Base-by-base conservation (phyloP, 805 yeast species). In the Teunomyces kruisii region DNA sequence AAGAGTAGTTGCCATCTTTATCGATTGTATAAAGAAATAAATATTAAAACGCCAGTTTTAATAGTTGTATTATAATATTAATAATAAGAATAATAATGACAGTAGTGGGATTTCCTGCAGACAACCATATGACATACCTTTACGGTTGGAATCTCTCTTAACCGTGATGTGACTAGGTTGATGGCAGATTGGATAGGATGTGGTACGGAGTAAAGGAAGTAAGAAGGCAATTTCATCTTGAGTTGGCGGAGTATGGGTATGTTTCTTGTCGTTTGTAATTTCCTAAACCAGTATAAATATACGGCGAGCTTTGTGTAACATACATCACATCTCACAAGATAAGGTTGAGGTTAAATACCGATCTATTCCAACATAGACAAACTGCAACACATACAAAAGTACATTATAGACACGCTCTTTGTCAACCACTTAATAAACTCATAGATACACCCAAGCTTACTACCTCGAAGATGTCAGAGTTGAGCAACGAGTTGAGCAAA, bases 1-100 rank as follows among this genome's bases (percentile, higher is more conserved):
- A 86, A 66, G 91, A 85, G 64, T 83, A 65, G 62, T 35, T 35
- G 16, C 27, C 38, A 35, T 35, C 38, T 35, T 35, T 35, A 35
- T 19, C 38, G 38, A 35, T n/a, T 35, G 38, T 35, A 35, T 35
- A 35, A 35, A 35, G 38, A 35, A n/a, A 22, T 35, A 35, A 6
- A 35, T 35, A 35, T 35, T 35, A 35, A 35, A 35, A 35, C 38
- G 5, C 17, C 8, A 17, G 38, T 35, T 35, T 35, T 35, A 35
- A 35, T 35, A 19, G 15, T 19, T 35, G 33, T 31, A 31, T 31
- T 35, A 22, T 35, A 35, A 16, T 35, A 35, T 5, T 26, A 26
- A 26, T 26, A 26, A 26, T 26, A 10, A 26, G 4, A 26, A 10
- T 19, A 35, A 35, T 35, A 35, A n/a, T 12, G 12, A 3, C n/a